Evolutionary conservation across 768 basidiomycete genomes (phyloP).

Genomic region (Lyophyllum decastes): DNA sequence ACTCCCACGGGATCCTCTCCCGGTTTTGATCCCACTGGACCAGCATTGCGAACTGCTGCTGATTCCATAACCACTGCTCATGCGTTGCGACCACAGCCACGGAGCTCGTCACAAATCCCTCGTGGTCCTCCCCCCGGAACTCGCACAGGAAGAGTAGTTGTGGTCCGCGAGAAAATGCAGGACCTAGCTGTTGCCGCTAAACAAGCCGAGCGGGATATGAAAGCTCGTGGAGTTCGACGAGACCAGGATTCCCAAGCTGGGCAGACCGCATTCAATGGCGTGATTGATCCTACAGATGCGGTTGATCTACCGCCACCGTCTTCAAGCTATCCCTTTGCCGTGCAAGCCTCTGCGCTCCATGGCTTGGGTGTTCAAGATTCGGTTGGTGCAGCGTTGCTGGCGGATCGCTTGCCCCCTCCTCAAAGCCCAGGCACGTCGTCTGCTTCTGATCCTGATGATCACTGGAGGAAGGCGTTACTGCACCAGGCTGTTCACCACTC

Average conservation of each 20-base stretch:
- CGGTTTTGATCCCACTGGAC: constrained; percentile 37
- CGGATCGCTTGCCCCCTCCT: constrained; percentile 70
- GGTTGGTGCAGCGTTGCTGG: constrained; percentile 72
- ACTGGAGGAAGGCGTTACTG: constrained; percentile 77
- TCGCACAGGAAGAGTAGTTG: constrained; percentile 66
- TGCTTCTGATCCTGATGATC: constrained; percentile 55
- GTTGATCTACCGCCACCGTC: constrained; percentile 79
- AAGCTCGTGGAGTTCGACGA: constrained; percentile 47
- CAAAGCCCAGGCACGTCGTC: constrained; percentile 63
- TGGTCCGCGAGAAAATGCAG: constrained; percentile 80
- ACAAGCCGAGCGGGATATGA: constrained; percentile 75
- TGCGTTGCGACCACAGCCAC: constrained; percentile 30
- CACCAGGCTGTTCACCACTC: constrained; percentile 81
- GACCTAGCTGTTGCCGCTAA: constrained; percentile 71
- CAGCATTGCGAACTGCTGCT: constrained; percentile 64
- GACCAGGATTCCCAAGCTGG: constrained; percentile 46
- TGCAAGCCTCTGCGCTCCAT: constrained; percentile 73
- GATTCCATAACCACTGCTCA: constrained; percentile 57
- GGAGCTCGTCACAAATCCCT: constrained; percentile 37
- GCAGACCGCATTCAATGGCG: constrained; percentile 44
- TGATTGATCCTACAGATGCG: constrained; percentile 83
- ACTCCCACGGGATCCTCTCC: constrained; percentile 43
- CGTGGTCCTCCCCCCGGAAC: constrained; percentile 34
- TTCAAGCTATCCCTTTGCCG: constrained; percentile 67
- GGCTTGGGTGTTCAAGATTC: constrained; percentile 77